phyloP scores from a whole-genome alignment of 352 stramenopile genomes.

The Phytophthora boehmeriae region DNA sequence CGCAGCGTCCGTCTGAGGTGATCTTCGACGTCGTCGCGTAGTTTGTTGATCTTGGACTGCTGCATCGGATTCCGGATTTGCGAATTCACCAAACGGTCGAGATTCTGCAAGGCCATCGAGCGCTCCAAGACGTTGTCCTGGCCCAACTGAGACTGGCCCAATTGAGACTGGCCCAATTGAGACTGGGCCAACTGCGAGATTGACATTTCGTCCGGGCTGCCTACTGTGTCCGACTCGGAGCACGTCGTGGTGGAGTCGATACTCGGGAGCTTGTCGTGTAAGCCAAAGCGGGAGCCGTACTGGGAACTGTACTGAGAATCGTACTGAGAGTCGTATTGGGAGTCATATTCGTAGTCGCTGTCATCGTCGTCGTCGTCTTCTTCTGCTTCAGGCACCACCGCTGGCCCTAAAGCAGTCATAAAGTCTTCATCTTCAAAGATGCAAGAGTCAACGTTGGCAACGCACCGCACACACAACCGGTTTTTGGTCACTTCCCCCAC shows the following conservation, averaged over 20 bases:
- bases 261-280: slow-evolving; percentile 18
- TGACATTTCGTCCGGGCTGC: slow-evolving; percentile 27
- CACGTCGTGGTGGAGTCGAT: slow-evolving; percentile 27
- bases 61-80: slow-evolving; percentile 7
- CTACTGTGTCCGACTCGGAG: slow-evolving; percentile 30
- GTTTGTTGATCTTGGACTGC: slow-evolving; percentile 28
- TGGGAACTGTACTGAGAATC: neutral
- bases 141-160: slow-evolving; percentile 22
- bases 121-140: slow-evolving; percentile 27
- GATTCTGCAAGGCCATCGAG: slow-evolving; percentile 32
- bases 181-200: slow-evolving; percentile 17
- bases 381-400: slow-evolving; percentile 39
- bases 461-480: slow-evolving; percentile 56
- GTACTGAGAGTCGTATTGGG: neutral
- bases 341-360: slow-evolving; percentile 18
- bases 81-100: slow-evolving; percentile 33
- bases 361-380: slow-evolving; percentile 28
- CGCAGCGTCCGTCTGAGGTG: slow-evolving; percentile 35
- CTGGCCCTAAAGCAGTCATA: slow-evolving; percentile 46
- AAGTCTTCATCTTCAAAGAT: slow-evolving; percentile 70
- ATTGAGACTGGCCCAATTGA: too few species aligned
- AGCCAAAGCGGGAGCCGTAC: too few species aligned
- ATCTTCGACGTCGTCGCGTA: slow-evolving; percentile 36
- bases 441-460: slow-evolving; percentile 61
- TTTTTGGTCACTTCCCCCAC: slow-evolving; percentile 56